Percentiles rank a stretch among this genome's conserved stretches.
phyloP scores from a whole-genome alignment of 2,329 filamentous ascomycete genomes.

The Grosmannia clavigera region DNA sequence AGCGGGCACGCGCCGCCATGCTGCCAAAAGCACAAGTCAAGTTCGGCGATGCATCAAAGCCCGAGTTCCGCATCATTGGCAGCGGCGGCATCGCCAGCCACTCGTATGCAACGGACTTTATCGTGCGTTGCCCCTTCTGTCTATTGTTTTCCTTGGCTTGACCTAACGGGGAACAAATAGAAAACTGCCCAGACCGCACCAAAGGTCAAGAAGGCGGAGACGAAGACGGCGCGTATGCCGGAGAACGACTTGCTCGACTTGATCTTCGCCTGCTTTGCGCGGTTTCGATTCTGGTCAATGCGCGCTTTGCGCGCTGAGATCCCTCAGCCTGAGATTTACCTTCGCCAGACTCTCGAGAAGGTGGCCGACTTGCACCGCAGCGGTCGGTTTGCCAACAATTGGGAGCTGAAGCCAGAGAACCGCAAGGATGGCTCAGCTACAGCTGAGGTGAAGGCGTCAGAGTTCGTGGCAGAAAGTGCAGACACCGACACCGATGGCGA shows the following conservation, averaged over 20 bases:
- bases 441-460: constrained; percentile 37
- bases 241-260: constrained; percentile 78
- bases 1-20: constrained; percentile 45
- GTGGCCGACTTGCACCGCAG: constrained; percentile 73
- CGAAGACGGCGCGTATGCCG: constrained; percentile 83
- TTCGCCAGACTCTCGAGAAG: constrained; percentile 73
- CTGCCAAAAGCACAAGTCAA: constrained; percentile 45
- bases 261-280: constrained; percentile 71
- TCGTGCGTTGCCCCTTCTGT: constrained; percentile 33
- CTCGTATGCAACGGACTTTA: constrained; percentile 35
- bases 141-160: neutral
- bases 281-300: constrained; percentile 91
- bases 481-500: constrained; percentile 47
- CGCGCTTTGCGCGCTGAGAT: constrained; percentile 66
- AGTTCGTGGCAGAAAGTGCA: constrained; percentile 26
- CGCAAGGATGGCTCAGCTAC: constrained; percentile 36
- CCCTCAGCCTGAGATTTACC: constrained; percentile 83
- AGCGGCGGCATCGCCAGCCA: constrained; percentile 39
- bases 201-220: constrained; percentile 53
- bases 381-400: constrained; percentile 75
- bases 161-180: constrained; percentile 21
- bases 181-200: constrained; percentile 34
- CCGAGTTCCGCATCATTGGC: constrained; percentile 39
- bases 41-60: constrained; percentile 38
- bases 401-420: constrained; percentile 66